Conservation (phyloP, 148 eudicot genomes). For the Chenopodium suecicum region DNA sequence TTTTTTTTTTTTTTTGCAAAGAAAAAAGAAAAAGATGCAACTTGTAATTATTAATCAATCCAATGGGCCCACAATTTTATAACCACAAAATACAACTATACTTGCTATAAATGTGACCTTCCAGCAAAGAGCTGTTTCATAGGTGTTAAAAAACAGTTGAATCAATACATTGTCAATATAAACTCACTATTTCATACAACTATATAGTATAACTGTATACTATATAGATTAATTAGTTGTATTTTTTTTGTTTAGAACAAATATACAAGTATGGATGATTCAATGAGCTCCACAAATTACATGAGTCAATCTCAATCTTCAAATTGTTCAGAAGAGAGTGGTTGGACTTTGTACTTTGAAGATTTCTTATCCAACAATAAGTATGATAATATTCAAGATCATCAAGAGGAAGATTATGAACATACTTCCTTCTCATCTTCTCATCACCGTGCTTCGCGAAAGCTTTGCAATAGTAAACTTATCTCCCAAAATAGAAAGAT, state of each 20-base stretch:
- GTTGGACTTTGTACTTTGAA: neutral
- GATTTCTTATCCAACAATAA: too few species aligned
- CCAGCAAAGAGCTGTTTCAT: neutral
- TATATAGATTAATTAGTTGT: too few species aligned
- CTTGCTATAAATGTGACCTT: neutral
- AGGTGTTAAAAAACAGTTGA: neutral
- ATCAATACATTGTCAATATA: too few species aligned
- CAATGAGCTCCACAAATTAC: neutral
- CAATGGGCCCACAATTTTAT: neutral
- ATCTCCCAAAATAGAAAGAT: constrained; percentile 21
- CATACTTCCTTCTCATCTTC: neutral
- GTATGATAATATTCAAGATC: neutral
- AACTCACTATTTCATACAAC: neutral
- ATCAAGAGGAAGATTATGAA: neutral
- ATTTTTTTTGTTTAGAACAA: too few species aligned
- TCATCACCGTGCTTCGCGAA: too few species aligned
- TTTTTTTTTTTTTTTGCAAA: too few species aligned
- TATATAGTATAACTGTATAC: neutral
- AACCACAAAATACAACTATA: neutral
- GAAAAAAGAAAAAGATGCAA: too few species aligned
- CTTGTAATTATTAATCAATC: too few species aligned
- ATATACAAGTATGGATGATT: neutral
- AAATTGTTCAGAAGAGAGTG: neutral
- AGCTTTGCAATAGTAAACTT: neutral
- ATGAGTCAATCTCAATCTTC: neutral